Evolutionary conservation across 805 yeast species (phyloP).

Genomic region (Maudiozyma saulgeensis): DNA sequence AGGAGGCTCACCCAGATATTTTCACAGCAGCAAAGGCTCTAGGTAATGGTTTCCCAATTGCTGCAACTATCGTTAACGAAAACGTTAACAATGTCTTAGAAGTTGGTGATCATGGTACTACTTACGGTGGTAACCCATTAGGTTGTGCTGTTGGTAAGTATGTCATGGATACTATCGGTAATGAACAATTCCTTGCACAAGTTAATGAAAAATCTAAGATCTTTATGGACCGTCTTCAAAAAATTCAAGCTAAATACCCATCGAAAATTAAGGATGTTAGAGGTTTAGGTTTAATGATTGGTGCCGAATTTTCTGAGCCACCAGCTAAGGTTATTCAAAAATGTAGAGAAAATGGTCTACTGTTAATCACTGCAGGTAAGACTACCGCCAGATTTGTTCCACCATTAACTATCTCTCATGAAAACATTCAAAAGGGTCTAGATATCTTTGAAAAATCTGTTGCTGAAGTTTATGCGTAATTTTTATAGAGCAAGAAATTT

Average conservation of each 20-base stretch:
- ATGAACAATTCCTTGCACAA: conserved; percentile 45
- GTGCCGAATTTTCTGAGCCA: conserved; percentile 62
- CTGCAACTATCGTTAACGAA: conserved; percentile 83
- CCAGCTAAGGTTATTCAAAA: conserved; percentile 53
- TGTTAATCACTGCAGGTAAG: conserved; percentile 86
- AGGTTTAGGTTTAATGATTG: conserved; percentile 84
- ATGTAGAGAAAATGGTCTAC: conserved; percentile 71
- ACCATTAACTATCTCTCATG: conserved; percentile 72
- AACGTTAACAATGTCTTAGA: conserved; percentile 59
- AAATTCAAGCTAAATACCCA: conserved; percentile 47
- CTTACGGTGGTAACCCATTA: conserved; percentile 95
- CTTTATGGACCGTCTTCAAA: conserved; percentile 41
- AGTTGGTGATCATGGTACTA: conserved; percentile 96
- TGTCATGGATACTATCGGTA: conserved; percentile 60
- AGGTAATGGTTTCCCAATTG: conserved; percentile 95
- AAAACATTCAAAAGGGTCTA: conserved; percentile 61
- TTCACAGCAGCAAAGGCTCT: conserved; percentile 91
- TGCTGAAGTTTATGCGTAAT: conserved; percentile 15
- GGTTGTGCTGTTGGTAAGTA: conserved; percentile 74
- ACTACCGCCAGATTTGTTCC: conserved; percentile 89
- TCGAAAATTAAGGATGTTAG: conserved; percentile 57
- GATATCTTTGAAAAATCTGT: conserved; percentile 44
- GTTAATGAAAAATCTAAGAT: conserved; percentile 55
- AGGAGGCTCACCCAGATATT: conserved; percentile 87
- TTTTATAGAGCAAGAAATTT: background rate